Base-by-base conservation (phyloP, 2,329 filamentous ascomycete genomes). In the Calonectria henricotiae region DNA sequence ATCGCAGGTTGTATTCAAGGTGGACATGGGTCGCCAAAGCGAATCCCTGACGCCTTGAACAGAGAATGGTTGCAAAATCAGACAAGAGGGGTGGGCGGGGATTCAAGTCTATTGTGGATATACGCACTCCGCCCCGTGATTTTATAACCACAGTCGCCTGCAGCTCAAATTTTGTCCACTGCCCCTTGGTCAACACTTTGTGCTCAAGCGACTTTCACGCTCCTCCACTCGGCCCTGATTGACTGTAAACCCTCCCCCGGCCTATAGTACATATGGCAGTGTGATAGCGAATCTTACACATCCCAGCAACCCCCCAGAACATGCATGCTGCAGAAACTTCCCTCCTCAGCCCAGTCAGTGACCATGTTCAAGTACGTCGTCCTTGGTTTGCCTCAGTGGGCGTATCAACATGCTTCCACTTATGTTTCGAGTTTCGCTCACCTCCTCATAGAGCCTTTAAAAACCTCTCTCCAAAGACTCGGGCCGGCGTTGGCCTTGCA, bases 401-500 rank as follows among this genome's bases (percentile, higher is more conserved):
- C n/a, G n/a, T 23, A 25, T 25, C 32, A 39, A 25, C 4, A 27
- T 20, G 13, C 23, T n/a, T 25, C 13, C 6, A 2, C 20, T 55
- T 8, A 3, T 13, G 51, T 17, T 15, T 6, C 17, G 7, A 32
- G 20, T 43, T 13, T 35, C 27, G 15, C 23, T 62, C 20, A 39
- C 30, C 44, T 43, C 43, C n/a, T 9, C 47, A 15, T 62, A 93
- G 91, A 77, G 86, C 90, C 63, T 97, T 95, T 85, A 91, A 88
- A 79, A 90, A 89, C 76, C 90, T 97, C 65, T 85, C 91, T 4
- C 89, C 92, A 20, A 91, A 89, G 75, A 92, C 93, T 27, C 92
- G 93, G 67, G 83, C 94, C 47, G 83, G 91, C 58, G 87, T 97
- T 72, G 95, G 95, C 75, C 80, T 90, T 60, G 92, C 91, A 76